Percentiles rank a stretch among this genome's conserved stretches.
phyloP scores from a whole-genome alignment of 73 alveolate genomes.

The Paramecium tetraurelia region DNA sequence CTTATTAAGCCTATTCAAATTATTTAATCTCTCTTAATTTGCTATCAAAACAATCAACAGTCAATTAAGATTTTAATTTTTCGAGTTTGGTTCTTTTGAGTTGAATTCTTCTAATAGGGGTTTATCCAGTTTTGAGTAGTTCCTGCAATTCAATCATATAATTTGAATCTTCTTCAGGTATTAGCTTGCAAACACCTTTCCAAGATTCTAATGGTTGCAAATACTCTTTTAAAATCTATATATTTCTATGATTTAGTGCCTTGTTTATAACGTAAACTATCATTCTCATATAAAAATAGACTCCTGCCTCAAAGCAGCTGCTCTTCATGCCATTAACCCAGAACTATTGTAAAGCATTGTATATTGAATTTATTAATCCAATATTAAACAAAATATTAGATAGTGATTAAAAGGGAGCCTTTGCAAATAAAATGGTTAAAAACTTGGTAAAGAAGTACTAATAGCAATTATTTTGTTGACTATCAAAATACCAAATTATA shows the following conservation, averaged over 20 bases:
- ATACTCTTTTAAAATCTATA: neutral
- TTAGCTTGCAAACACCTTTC: neutral
- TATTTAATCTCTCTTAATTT: neutral
- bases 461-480: neutral
- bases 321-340: neutral
- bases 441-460: neutral
- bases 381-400: neutral
- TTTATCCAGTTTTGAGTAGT: neutral
- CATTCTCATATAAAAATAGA: neutral
- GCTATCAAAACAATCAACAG: neutral
- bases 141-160: neutral
- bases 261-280: neutral
- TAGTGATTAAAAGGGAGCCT: neutral
- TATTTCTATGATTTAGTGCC: neutral
- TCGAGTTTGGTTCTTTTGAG: neutral
- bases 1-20: neutral
- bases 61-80: neutral
- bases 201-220: neutral
- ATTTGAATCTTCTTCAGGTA: neutral
- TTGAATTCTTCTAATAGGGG: neutral
- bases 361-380: neutral
- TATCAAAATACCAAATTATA: slow-evolving; percentile 34
- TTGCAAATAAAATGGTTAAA: neutral
- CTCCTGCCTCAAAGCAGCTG: neutral
- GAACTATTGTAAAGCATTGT: neutral